Percentiles rank a stretch among this genome's conserved stretches.
Evolutionary conservation across 129 eudicot species (phyloP).

Genomic region (Tagetes erecta): DNA sequence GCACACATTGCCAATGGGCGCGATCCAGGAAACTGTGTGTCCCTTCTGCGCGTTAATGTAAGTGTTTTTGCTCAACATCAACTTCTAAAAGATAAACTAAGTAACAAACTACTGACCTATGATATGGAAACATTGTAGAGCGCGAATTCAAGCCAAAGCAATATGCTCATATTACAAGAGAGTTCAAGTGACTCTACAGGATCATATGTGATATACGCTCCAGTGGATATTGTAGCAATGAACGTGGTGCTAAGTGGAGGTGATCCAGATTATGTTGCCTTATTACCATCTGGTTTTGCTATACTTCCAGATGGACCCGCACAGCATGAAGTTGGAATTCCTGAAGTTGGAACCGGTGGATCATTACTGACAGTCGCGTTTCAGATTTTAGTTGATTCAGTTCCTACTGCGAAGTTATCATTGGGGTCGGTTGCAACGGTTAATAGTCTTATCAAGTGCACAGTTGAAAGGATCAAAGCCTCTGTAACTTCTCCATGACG

Average conservation of each 20-base stretch:
- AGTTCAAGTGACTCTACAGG: conserved; percentile 92
- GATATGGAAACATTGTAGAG: conserved; percentile 46
- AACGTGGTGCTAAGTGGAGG: conserved; percentile 91
- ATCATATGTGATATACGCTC: conserved; percentile 92
- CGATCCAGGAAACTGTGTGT: conserved; percentile 94
- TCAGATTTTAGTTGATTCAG: conserved; percentile 80
- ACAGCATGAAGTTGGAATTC: conserved; percentile 42
- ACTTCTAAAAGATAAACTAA: no score
- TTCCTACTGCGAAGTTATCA: conserved; percentile 85
- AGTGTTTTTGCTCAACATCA: conserved; percentile 6
- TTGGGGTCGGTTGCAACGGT: conserved; percentile 88
- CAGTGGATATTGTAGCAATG: conserved; percentile 93
- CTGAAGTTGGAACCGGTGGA: conserved; percentile 76
- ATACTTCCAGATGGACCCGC: conserved; percentile 92
- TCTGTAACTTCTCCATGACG: conserved; percentile 61
- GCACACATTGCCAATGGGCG: conserved; percentile 99
- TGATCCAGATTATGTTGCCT: conserved; percentile 96
- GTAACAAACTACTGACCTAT: not conserved
- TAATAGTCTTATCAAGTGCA: conserved; percentile 81
- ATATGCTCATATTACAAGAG: conserved; percentile 97
- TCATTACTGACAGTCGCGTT: conserved; percentile 84
- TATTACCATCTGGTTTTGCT: conserved; percentile 93
- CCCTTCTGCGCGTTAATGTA: conserved; percentile 89
- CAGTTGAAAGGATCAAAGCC: conserved; percentile 81
- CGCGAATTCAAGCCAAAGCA: conserved; percentile 94